These are phyloP conservation scores for Pseudogymnoascus sp. DNA, from an alignment of 2,329 filamentous ascomycete species.

Conservation along the genomic window DNA sequence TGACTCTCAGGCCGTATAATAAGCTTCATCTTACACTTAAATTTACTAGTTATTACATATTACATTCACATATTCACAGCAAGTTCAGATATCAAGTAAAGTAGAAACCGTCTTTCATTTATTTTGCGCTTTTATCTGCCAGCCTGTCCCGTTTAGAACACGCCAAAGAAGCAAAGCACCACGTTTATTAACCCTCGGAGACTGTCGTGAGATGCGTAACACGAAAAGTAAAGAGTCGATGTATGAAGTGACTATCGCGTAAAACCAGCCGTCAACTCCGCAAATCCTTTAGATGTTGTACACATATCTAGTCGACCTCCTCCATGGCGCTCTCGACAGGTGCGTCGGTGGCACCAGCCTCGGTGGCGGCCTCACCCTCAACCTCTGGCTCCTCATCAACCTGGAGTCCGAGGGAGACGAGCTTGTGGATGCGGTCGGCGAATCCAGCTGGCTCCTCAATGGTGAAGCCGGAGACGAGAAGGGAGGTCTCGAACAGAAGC, in stretches of 20 bases:
- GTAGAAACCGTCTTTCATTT: conserved; percentile 1
- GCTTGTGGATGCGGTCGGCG: conserved; percentile 99
- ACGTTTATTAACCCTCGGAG: conserved; percentile 6
- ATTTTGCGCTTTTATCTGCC: conserved; percentile 2
- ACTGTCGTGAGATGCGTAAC: conserved; percentile 11
- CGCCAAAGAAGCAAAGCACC: conserved; percentile 8
- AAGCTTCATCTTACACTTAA: neutral
- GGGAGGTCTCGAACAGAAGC: conserved; percentile 96
- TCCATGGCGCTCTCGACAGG: conserved; percentile 82
- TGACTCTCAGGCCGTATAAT: too few relatives aligned
- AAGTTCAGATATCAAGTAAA: neutral
- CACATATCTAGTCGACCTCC: conserved; percentile 81
- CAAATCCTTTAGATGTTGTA: conserved; percentile 10
- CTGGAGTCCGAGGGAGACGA: conserved; percentile 94
- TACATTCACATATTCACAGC: neutral
- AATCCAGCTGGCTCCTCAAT: conserved; percentile 98
- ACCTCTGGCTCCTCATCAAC: conserved; percentile 89
- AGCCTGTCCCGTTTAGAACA: conserved; percentile 7
- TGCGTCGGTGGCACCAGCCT: conserved; percentile 49
- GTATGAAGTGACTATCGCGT: conserved; percentile 7
- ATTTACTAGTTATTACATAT: neutral
- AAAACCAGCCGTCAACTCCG: conserved; percentile 6
- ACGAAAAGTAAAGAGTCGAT: conserved; percentile 9
- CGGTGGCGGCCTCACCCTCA: conserved; percentile 52
- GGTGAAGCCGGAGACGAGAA: conserved; percentile 97